These are phyloP conservation scores for Takashimella koratensis DNA, from an alignment of 1,284 basidiomycete genomes.

Conservation along the genomic window DNA sequence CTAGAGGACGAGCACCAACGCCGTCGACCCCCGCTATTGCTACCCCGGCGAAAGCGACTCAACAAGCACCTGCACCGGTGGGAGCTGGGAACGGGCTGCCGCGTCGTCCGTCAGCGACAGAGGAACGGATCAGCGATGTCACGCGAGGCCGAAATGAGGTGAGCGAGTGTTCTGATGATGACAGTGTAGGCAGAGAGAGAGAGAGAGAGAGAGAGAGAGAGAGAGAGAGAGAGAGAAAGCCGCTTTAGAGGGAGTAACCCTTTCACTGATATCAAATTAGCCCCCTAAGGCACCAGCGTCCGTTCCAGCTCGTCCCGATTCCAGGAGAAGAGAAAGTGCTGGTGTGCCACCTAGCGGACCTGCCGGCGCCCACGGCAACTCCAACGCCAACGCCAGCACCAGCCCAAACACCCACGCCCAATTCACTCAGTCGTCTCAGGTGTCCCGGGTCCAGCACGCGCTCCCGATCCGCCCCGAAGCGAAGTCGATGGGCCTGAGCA, in stretches of 20 bases:
- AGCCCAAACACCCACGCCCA: neutral
- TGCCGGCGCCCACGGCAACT: neutral
- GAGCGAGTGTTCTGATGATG: neutral
- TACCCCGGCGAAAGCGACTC: slow-evolving; percentile 13
- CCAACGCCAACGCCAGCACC: neutral
- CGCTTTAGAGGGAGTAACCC: too few relatives aligned
- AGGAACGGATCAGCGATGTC: too few relatives aligned
- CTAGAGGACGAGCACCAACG: too few relatives aligned
- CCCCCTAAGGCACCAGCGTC: neutral
- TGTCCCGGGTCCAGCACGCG: neutral
- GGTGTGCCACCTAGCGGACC: neutral
- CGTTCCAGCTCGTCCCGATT: neutral
- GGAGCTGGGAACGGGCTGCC: slow-evolving; percentile 3
- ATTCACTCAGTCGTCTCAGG: too few relatives aligned
- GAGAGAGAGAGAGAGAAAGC: neutral
- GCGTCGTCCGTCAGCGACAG: neutral
- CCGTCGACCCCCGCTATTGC: slow-evolving; percentile 14
- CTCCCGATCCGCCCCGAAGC: neutral
- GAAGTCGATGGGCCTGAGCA: too few relatives aligned
- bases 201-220: neutral
- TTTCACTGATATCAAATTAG: neutral
- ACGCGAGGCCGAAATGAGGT: neutral
- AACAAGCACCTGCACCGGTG: slow-evolving; percentile 15
- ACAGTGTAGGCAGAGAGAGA: neutral
- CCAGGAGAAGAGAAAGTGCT: neutral